Evolutionary conservation across 768 basidiomycete species (phyloP), one percentile per base, ranked within the genome.

Genomic region (Paxillus ammoniavirescens): DNA sequence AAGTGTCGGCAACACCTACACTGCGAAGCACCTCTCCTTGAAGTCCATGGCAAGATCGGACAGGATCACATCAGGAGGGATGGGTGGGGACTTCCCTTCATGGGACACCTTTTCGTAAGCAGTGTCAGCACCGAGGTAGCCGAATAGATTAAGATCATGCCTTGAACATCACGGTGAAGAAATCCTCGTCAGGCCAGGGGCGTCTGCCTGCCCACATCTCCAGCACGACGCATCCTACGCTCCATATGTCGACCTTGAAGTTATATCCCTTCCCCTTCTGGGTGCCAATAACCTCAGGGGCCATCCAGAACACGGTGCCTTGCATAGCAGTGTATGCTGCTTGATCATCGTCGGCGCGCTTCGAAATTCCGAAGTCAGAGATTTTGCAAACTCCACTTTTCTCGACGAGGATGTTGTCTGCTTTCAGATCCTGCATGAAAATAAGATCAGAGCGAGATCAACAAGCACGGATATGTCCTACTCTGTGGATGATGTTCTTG

Each of bases 271-370:
- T 87, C 23, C 68, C 67, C 69, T 87, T 86, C 68, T 89, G 83
- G 35, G 89, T 86, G 57, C 93, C 87, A 55, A 93, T 82, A 50
- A 97, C 92, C 74, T 93, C 95, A 0, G 95, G 95, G 9, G 95
- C 95, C 96, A 98, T 98, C 96, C 97, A 99, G 69, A 97, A 98
- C 35, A 98, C 90, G 17, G 95, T 95, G 23, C 97, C 97, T 68
- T 93, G 91, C 93, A 99, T 94, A 18, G 91, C 90, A 2, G 94
- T 96, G 58, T 83, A 86, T 47, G 89, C 89, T 49, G 85, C 80
- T 58, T 90, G 85, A 48, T 89, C 81, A 56, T 97, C 93, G 57
- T 90, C 93, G 57, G 86, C 93, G 56, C 91, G 82, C 73, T 98
- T 98, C n/a, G 93, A 96, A 53, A 98, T 98, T 40, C 97, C 97